These are phyloP conservation scores for Moringa oleifera DNA, from an alignment of 345 rosid species.

Conservation along the genomic window DNA sequence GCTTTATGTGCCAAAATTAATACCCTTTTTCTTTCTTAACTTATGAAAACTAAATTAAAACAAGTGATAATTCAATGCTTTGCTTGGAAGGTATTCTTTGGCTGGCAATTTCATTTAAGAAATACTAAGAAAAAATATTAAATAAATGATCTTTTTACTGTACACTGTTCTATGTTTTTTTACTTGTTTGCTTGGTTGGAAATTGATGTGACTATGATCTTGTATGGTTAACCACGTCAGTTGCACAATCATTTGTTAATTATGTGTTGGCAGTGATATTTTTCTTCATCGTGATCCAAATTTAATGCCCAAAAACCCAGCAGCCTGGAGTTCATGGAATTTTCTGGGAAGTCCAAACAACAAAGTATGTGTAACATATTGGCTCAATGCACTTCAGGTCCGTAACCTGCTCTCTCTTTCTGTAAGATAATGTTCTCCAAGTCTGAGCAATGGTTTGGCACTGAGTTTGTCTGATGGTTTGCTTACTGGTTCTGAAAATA, in stretches of 20 bases:
- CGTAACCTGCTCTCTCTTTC: not conserved
- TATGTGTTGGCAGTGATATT: slow-evolving; percentile 53
- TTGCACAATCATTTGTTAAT: slow-evolving; percentile 4
- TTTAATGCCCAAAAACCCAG: slow-evolving; percentile 73
- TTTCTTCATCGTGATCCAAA: slow-evolving; percentile 72
- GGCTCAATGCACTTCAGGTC: slow-evolving; percentile 97
- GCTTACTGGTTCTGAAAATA: too few relatives aligned
- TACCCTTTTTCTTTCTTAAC: too few relatives aligned
- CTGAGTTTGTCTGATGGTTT: too few relatives aligned
- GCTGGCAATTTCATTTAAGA: not conserved
- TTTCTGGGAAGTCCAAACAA: slow-evolving; percentile 67
- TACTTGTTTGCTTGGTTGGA: not conserved
- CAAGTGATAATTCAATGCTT: too few relatives aligned
- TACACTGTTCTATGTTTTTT: not conserved
- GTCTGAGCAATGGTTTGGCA: too few relatives aligned
- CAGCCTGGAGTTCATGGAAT: slow-evolving; percentile 96
- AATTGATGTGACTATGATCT: not conserved
- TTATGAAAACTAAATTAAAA: too few relatives aligned
- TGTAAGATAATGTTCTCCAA: too few relatives aligned
- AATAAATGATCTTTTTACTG: not conserved
- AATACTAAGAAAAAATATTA: not conserved
- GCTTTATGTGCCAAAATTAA: too few relatives aligned
- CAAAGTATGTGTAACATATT: slow-evolving; percentile 79
- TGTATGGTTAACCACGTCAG: not conserved
- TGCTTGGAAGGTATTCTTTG: too few relatives aligned